Evolutionary conservation across 331 rosid genomes (phyloP).

Genomic region (Quercus phellos): DNA sequence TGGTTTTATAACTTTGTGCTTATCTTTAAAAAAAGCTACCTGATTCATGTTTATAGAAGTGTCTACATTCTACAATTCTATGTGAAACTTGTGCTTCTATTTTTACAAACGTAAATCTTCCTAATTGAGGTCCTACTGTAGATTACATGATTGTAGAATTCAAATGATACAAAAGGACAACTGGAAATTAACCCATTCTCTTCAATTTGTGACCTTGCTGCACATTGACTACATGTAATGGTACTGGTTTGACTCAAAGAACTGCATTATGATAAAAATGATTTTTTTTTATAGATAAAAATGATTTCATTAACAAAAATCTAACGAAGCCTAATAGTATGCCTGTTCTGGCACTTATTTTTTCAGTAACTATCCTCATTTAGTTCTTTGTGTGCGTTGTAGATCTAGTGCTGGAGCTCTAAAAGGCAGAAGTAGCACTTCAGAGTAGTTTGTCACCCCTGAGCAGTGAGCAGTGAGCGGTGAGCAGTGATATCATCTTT

Average conservation of each 20-base stretch:
- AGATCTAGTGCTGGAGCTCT: conserved; percentile 94
- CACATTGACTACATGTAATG: too few species aligned
- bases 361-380: not conserved
- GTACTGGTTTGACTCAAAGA: too few species aligned
- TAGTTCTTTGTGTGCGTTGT: conserved; percentile 29
- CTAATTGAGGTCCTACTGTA: too few species aligned
- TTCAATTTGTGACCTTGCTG: too few species aligned
- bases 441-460: conserved; percentile 18
- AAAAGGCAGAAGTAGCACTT: conserved; percentile 32
- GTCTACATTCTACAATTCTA: not conserved
- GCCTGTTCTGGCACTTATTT: not conserved
- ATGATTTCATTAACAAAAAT: not conserved
- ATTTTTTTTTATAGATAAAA: not conserved
- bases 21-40: not conserved
- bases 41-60: not conserved
- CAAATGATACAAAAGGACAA: too few species aligned
- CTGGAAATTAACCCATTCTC: too few species aligned
- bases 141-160: too few species aligned
- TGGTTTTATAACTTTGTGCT: not conserved
- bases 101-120: not conserved
- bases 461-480: not conserved
- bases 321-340: not conserved
- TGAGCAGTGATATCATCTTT: conserved; percentile 25
- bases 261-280: too few species aligned
- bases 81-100: not conserved